A percentile compares a stretch with the other conserved stretches of the same genome.
These are phyloP conservation scores for Boletus bicolor DNA, from an alignment of 768 basidiomycete species.

Conservation along the genomic window DNA sequence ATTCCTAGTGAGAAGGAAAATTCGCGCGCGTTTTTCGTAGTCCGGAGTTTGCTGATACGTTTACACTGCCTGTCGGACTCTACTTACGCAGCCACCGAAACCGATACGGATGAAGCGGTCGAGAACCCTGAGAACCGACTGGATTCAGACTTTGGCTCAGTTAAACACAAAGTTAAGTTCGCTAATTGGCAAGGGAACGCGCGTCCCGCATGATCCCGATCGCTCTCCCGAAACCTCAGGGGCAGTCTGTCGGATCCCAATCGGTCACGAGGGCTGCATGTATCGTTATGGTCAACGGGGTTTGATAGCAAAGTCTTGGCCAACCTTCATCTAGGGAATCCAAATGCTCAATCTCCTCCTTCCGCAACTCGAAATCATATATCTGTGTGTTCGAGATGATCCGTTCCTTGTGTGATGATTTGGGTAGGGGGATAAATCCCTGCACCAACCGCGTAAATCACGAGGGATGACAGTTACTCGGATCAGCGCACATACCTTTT, in stretches of 20 bases:
- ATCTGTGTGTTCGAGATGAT: constrained; percentile 59
- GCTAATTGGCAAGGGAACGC: constrained; percentile 2
- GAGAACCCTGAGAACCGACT: not conserved
- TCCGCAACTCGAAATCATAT: constrained; percentile 57
- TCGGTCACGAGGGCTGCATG: constrained; percentile 4
- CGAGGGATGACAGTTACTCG: not conserved
- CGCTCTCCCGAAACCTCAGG: constrained; percentile 4
- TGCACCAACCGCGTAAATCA: not conserved
- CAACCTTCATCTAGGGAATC: constrained; percentile 54
- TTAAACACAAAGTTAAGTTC: constrained; percentile 22
- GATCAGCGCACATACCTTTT: constrained; percentile 48
- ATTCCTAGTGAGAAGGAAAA: not conserved
- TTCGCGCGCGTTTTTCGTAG: not conserved
- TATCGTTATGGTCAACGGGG: constrained; percentile 1
- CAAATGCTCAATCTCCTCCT: constrained; percentile 47
- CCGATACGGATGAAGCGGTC: not conserved
- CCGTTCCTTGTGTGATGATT: constrained; percentile 50
- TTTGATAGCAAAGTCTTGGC: constrained; percentile 3
- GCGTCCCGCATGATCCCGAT: not conserved
- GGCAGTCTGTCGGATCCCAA: constrained; percentile 9
- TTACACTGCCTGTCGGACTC: not conserved
- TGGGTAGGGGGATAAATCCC: constrained; percentile 59
- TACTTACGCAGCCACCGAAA: not conserved
- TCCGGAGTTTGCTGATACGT: not conserved
- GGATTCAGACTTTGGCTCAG: not conserved